These are phyloP conservation scores for Crucihimalaya himalaica DNA, from an alignment of 345 rosid genomes.

Conservation along the genomic window DNA sequence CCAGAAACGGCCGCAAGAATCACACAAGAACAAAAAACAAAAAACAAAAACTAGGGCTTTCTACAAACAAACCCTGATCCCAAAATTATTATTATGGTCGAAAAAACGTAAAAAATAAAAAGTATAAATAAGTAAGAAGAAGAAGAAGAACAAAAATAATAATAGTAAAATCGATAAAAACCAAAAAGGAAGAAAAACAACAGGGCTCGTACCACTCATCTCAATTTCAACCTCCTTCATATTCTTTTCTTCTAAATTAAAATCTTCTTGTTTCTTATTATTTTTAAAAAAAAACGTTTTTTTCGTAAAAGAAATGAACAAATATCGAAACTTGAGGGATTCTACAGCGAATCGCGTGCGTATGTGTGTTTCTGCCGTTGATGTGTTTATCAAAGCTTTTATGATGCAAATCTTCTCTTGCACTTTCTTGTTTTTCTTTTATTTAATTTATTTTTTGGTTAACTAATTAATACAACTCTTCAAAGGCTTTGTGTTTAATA, in stretches of 20 bases:
- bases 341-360: constrained; percentile 43
- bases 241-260: constrained; percentile 29
- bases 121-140: constrained; percentile 25
- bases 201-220: constrained; percentile 41
- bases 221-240: constrained; percentile 43
- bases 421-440: neutral
- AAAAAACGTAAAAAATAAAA: constrained; percentile 33
- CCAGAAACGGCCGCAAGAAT: constrained; percentile 34
- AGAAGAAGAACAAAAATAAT: constrained; percentile 37
- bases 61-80: constrained; percentile 38
- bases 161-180: constrained; percentile 44
- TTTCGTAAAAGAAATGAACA: neutral
- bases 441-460: neutral
- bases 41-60: constrained; percentile 39
- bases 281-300: neutral
- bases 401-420: constrained; percentile 22
- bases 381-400: constrained; percentile 35
- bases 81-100: constrained; percentile 31
- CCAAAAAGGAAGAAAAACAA: constrained; percentile 38
- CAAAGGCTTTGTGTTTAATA: neutral
- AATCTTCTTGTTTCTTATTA: constrained; percentile 34
- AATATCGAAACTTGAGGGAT: constrained; percentile 28
- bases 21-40: constrained; percentile 6
- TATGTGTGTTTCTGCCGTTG: constrained; percentile 39
- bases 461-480: constrained; percentile 2